phyloP scores from a whole-genome alignment of 345 rosid species.

The Eucalyptus pauciflora region DNA sequence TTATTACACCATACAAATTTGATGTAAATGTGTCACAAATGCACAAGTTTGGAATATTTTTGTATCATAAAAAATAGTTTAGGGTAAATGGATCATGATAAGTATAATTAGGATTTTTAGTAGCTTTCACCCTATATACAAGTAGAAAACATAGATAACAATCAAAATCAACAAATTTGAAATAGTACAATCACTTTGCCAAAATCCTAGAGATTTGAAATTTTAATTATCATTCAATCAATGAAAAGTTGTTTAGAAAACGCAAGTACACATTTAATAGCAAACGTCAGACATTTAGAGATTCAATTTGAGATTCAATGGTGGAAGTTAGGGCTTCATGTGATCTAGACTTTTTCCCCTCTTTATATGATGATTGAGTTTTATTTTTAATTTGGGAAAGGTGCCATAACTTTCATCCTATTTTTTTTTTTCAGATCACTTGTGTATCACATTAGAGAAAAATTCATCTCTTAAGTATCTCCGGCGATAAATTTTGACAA shows the following conservation, averaged over 20 bases:
- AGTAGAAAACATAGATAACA: not conserved
- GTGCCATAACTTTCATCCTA: not conserved
- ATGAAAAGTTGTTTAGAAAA: not conserved
- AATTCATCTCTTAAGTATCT: not conserved
- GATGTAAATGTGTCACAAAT: not conserved
- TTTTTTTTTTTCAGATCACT: not conserved
- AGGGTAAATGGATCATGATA: too few relatives aligned
- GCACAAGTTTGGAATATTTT: not conserved
- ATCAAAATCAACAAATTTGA: not conserved
- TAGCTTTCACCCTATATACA: not conserved
- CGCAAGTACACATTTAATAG: not conserved
- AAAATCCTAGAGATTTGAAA: not conserved
- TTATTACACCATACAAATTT: too few relatives aligned
- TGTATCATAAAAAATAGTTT: not conserved
- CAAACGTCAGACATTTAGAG: too few relatives aligned
- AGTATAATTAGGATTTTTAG: too few relatives aligned
- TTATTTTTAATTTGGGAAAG: not conserved
- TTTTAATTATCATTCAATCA: not conserved
- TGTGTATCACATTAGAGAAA: not conserved
- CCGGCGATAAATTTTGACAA: not conserved
- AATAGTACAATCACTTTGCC: not conserved
- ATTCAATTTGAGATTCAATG: too few relatives aligned
- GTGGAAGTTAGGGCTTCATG: not conserved
- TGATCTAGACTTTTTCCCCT: not conserved
- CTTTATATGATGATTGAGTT: not conserved